Base-by-base conservation (phyloP, 345 rosid species). In the Arabidopsis arenosa region DNA sequence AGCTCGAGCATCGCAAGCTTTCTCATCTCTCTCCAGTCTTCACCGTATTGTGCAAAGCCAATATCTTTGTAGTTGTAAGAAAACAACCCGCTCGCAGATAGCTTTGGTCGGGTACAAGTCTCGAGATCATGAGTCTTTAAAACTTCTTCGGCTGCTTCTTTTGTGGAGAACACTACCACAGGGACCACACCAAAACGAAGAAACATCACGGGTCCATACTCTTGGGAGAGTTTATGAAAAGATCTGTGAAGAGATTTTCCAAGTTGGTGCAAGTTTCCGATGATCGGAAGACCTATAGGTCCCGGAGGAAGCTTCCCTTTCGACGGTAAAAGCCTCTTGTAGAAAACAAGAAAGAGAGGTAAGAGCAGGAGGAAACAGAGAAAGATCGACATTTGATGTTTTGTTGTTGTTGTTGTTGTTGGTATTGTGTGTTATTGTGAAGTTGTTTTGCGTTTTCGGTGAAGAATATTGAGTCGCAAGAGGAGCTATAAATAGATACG, bases 191-290 rank as follows among this genome's bases (percentile, higher is more conserved):
- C 90, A 0, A 85, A 80, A 2, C 55, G 81, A 30, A 88, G 70
- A 52, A 64, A 74, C 87, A 90, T 72, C 60, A 86, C 83, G 0
- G 82, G 85, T 8, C 89, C 91, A 4, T 89, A 76, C 40, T 82
- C 69, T 26, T 57, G 63, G 51, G 91, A 76, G 14, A 86, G 77
- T 3, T 73, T 57, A 33, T 61, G 52, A 4, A 83, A 74, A 36
- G 79, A 48, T 54, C 56, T 77, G 57, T 84, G 86, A 9, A 55
- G 83, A 52, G 78, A 59, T 17, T 59, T 70, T 11, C 86, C 84
- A 2, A 87, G 82, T 39, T 76, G 84, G 55, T 82, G 85, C 14
- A 87, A 77, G 80, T 83, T 83, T 17, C 86, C 86, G 1, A 84
- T 3, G 4, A 87, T 4, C 2, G 86, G 89, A 28, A 87, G 79